These are phyloP conservation scores for Singerocomus inundabilis DNA, from an alignment of 1,284 basidiomycete genomes.

Conservation along the genomic window DNA sequence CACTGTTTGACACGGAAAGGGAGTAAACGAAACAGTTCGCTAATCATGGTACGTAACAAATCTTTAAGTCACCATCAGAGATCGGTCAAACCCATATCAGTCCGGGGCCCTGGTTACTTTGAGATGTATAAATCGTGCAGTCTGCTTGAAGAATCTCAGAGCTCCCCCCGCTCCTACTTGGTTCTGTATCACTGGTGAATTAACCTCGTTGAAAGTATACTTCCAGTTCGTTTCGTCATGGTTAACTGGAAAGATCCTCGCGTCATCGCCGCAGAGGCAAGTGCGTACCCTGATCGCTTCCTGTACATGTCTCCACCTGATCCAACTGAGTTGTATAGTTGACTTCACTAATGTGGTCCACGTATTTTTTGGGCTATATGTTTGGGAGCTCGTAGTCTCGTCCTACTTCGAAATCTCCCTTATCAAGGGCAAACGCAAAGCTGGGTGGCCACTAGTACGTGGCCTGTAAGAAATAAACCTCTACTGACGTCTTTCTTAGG, in stretches of 20 bases:
- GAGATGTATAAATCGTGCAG: slow-evolving; percentile 22
- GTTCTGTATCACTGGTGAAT: slow-evolving; percentile 5
- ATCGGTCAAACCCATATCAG: slow-evolving; percentile 3
- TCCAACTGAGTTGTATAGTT: slow-evolving; percentile 34
- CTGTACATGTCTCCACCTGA: not conserved
- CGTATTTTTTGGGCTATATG: slow-evolving; percentile 57
- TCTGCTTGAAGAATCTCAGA: slow-evolving; percentile 6
- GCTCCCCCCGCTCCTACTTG: slow-evolving; percentile 3
- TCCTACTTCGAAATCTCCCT: slow-evolving; percentile 65
- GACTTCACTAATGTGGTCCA: slow-evolving; percentile 59
- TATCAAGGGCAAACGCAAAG: slow-evolving; percentile 50
- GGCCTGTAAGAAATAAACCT: not conserved
- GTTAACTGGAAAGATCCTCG: slow-evolving; percentile 54
- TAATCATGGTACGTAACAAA: slow-evolving; percentile 22
- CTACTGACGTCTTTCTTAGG: slow-evolving; percentile 14
- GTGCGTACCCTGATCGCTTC: slow-evolving; percentile 34
- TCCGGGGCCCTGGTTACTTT: slow-evolving; percentile 27
- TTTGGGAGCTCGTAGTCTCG: slow-evolving; percentile 67
- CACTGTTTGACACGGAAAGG: not conserved
- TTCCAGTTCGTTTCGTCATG: slow-evolving; percentile 39
- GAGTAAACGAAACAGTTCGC: not conserved
- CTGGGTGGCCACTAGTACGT: slow-evolving; percentile 63
- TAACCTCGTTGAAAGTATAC: not conserved
- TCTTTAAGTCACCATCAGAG: slow-evolving; percentile 7
- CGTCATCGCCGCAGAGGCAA: slow-evolving; percentile 47